A percentile compares a stretch with the other conserved stretches of the same genome.
Evolutionary conservation across 2,329 filamentous ascomycete genomes (phyloP).

Genomic region (Sarocladium oryzae): DNA sequence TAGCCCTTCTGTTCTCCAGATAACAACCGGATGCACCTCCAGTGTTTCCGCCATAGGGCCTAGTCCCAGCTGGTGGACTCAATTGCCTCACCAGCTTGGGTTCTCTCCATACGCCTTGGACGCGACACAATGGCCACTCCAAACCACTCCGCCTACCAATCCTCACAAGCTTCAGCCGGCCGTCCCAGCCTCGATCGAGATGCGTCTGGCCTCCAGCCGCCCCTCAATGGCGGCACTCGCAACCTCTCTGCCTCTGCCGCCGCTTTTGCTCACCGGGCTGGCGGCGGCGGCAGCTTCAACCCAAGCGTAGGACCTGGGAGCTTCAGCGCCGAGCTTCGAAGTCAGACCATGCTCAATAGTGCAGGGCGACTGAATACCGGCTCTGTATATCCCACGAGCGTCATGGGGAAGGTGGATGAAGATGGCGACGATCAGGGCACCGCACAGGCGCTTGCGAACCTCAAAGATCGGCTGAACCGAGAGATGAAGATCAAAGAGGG

Average conservation of each 20-base stretch:
- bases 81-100: constrained; percentile 19
- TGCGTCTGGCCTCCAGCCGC: constrained; percentile 42
- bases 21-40: constrained; percentile 29
- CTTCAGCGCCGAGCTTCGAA: constrained; percentile 83
- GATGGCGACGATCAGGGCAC: constrained; percentile 48
- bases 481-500: constrained; percentile 98
- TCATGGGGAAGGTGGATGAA: constrained; percentile 56
- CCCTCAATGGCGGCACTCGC: constrained; percentile 40
- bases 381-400: constrained; percentile 29
- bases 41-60: constrained; percentile 25
- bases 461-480: constrained; percentile 83
- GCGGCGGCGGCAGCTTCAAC: constrained; percentile 49
- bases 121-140: constrained; percentile 22
- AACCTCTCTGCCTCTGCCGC: constrained; percentile 46
- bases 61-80: constrained; percentile 32
- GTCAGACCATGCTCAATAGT: constrained; percentile 45
- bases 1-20: constrained; percentile 9
- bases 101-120: constrained; percentile 22
- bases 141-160: constrained; percentile 24
- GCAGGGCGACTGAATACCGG: constrained; percentile 28
- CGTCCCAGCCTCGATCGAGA: constrained; percentile 50
- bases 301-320: constrained; percentile 70
- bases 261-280: constrained; percentile 3
- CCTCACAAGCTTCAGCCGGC: constrained; percentile 18
- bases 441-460: constrained; percentile 67